phyloP scores from a whole-genome alignment of 345 rosid genomes.

The Arabidopsis arenosa region DNA sequence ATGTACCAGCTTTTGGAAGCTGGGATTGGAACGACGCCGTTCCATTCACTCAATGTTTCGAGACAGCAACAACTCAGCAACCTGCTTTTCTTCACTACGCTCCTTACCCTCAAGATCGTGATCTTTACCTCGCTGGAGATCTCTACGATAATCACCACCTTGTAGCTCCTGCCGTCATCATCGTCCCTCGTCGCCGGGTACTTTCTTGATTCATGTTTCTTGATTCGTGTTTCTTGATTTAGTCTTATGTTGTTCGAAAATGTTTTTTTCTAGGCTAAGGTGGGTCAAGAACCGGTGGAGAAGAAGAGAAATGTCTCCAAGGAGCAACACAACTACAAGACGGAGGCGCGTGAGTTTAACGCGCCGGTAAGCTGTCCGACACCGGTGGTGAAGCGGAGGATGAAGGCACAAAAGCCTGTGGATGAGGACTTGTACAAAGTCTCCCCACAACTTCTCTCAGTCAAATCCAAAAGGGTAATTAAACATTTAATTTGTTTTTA shows the following conservation, averaged over 20 bases:
- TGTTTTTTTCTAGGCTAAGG: slow-evolving; percentile 24
- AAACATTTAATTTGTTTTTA: background rate
- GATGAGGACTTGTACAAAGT: slow-evolving; percentile 94
- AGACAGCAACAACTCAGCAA: slow-evolving; percentile 72
- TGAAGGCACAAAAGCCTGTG: slow-evolving; percentile 66
- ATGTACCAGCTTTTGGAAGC: slow-evolving; percentile 96
- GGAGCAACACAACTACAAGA: background rate
- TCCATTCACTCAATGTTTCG: slow-evolving; percentile 93
- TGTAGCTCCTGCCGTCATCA: slow-evolving; percentile 88
- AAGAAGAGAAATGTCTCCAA: background rate
- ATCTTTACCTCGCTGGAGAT: slow-evolving; percentile 90
- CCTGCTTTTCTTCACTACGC: slow-evolving; percentile 74
- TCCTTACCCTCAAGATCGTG: slow-evolving; percentile 61
- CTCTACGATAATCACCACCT: slow-evolving; percentile 75
- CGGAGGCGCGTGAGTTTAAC: slow-evolving; percentile 37
- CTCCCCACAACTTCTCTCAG: slow-evolving; percentile 69
- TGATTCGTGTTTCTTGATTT: background rate
- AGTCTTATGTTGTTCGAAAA: background rate
- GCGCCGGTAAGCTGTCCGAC: slow-evolving; percentile 38
- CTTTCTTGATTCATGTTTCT: background rate
- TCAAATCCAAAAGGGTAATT: slow-evolving; percentile 63
- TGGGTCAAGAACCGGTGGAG: slow-evolving; percentile 31
- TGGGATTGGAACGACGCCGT: slow-evolving; percentile 94
- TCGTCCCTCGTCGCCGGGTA: slow-evolving; percentile 87
- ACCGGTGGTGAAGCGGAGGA: slow-evolving; percentile 39